phyloP scores from a whole-genome alignment of 805 yeast species.

The Metschnikowia proteae region DNA sequence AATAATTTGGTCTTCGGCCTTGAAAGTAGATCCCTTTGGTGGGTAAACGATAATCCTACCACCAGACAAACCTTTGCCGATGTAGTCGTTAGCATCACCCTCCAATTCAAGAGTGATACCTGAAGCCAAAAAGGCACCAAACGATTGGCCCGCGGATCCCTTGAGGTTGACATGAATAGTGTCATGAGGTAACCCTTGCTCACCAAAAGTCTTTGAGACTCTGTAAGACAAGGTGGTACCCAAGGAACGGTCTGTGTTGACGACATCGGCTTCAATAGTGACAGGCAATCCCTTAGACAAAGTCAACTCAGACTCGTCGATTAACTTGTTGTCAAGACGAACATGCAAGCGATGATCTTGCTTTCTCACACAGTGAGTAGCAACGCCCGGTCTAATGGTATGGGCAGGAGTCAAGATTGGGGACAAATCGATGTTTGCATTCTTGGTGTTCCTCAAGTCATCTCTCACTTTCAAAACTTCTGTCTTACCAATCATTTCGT shows the following conservation, averaged over 20 bases:
- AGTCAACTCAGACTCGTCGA: slow-evolving; percentile 95
- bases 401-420: slow-evolving; percentile 97
- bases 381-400: slow-evolving; percentile 93
- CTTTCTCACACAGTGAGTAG: slow-evolving; percentile 85
- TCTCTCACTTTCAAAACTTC: slow-evolving; percentile 85
- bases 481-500: slow-evolving; percentile 97
- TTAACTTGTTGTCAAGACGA: slow-evolving; percentile 90
- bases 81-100: slow-evolving; percentile 98
- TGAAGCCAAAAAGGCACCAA: slow-evolving; percentile 95
- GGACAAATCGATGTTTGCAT: slow-evolving; percentile 83
- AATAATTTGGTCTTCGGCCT: slow-evolving; percentile 93
- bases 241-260: slow-evolving; percentile 93
- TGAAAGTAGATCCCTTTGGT: slow-evolving; percentile 76
- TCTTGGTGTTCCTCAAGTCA: slow-evolving; percentile 81
- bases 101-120: slow-evolving; percentile 93
- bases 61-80: slow-evolving; percentile 95
- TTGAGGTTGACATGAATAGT: slow-evolving; percentile 87
- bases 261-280: slow-evolving; percentile 86
- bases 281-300: slow-evolving; percentile 95
- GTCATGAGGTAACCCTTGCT: slow-evolving; percentile 89
- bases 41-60: slow-evolving; percentile 93
- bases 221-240: slow-evolving; percentile 95
- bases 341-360: slow-evolving; percentile 93
- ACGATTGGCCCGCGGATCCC: slow-evolving; percentile 98
- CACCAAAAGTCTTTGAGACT: slow-evolving; percentile 90